Evolutionary conservation across 2,329 filamentous ascomycete species (phyloP), one percentile per base, ranked within the genome.

Genomic region (Sphaerulina musiva): DNA sequence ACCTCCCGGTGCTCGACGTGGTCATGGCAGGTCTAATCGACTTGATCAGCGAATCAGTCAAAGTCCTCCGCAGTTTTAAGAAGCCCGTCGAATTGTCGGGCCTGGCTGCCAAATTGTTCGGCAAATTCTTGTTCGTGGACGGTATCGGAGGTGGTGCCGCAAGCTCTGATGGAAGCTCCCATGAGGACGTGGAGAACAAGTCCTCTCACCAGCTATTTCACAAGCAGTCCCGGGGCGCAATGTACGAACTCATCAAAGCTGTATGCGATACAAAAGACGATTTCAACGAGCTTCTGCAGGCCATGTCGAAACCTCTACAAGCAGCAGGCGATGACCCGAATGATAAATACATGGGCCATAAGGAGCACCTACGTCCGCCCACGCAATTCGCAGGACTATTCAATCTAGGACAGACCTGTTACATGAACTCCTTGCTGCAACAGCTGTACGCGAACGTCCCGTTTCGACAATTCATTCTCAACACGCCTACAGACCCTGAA

Each of bases 351-450:
- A 61, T 61, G 12, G 63, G 63, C 8, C 44, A 26, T 4, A 56
- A 57, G 84, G 34, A 72, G 71, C 39, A 84, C 81, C 64, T 65
- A 12, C 62, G 66, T 12, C 44, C 56, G 7, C 57, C 59, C 7
- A 46, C 48, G 6, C 45, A 54, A 23, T 59, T 54, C 40, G 58
- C 60, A 29, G 93, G 93, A 1, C 72, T 98, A n/a, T 80, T 80
- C 53, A 98, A 98, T 65, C 79, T 96, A 12, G 93, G 89, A 8
- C 95, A 96, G 68, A 97, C 95, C 0, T 98, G 93, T 72, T 98
- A 98, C 68, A 80, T 97, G 67, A 98, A 98, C 69, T 97, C 93
- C 0, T 76, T 98, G 0, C 79, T 97, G 57, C 92, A 90, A 0
- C 93, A 98, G 67, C 80, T 98, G 0, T 98, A 92, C 75, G 97